Base-by-base conservation (phyloP, 768 basidiomycete genomes). In the Austroboletus eburneus region DNA sequence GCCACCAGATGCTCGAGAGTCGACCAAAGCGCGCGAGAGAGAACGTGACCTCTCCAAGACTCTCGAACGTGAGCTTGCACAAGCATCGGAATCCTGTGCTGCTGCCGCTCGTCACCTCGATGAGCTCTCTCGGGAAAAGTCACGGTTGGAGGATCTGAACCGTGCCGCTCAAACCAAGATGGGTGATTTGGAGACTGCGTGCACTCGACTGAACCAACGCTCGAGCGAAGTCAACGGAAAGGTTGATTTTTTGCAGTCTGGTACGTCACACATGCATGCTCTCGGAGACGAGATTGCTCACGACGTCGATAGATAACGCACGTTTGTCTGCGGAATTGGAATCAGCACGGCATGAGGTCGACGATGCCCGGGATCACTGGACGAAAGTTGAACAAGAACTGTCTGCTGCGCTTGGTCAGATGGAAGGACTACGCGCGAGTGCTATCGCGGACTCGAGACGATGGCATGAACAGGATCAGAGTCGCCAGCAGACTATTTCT, bases 401-500 rank as follows among this genome's bases (percentile, higher is more conserved):
- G 12, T 43, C 36, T n/a, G 39, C 20, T 12, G 55, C 62, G 24
- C 57, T 40, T 20, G 17, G 22, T 23, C 59, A 50, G 39, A 65
- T 56, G 21, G 58, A 55, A 9, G 49, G 49, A 22, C 23, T 61
- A 25, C 50, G 53, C 5, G 35, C 49, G 16, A 55, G 39, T 30
- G 58, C 57, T 29, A 5, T 43, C 2, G 45, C 18, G 3, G 44
- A 51, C 30, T 52, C 54, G 7, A 41, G 39, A 35, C 58, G 44
- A 27, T 58, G 62, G 44, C 62, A 63, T 16, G 60, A 64, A 12
- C 63, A 64, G 32, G 63, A 74, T 37, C 72, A 77, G 54, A 83
- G 76, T 55, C 83, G 85, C 54, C 81, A 80, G 49, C 82, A 82
- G 56, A 87, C 85, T 0, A 87, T 93, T 47, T 73, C 83, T 38